These are phyloP conservation scores for Stephania japonica DNA, from an alignment of 164 flowering plant genomes.

Conservation along the genomic window DNA sequence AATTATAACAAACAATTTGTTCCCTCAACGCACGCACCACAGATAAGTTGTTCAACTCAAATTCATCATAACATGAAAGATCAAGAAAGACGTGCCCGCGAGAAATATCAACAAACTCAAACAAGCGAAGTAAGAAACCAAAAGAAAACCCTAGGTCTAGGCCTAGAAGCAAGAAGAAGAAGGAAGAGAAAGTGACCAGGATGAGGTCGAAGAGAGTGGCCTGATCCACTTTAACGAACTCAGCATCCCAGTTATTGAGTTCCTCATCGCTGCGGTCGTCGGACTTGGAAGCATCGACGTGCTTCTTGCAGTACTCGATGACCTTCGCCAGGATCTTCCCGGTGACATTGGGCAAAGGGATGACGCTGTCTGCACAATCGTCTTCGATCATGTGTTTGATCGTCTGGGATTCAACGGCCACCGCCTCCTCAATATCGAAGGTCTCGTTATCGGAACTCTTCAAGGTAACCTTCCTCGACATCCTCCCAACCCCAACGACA, in stretches of 20 bases:
- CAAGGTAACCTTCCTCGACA: slow-evolving; percentile 8
- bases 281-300: slow-evolving; percentile 3
- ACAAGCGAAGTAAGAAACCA: too few relatives aligned
- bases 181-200: slow-evolving; percentile 10
- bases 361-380: neutral
- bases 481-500: neutral
- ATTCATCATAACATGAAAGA: too few relatives aligned
- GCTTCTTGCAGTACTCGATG: slow-evolving; percentile 11
- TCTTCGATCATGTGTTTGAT: slow-evolving; percentile 9
- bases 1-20: too few relatives aligned
- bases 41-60: too few relatives aligned
- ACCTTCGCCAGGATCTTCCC: slow-evolving; percentile 8
- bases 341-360: slow-evolving; percentile 8
- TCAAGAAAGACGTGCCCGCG: too few relatives aligned
- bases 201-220: slow-evolving; percentile 25
- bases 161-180: too few relatives aligned
- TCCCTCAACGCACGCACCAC: too few relatives aligned
- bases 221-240: slow-evolving; percentile 24
- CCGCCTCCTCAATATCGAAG: slow-evolving; percentile 4
- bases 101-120: neutral
- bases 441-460: slow-evolving; percentile 2
- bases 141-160: too few relatives aligned
- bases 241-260: slow-evolving; percentile 19
- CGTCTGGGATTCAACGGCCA: slow-evolving; percentile 5
- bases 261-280: slow-evolving; percentile 7